Evolutionary conservation across 2,329 filamentous ascomycete species (phyloP).

Genomic region (Periconia sp.): DNA sequence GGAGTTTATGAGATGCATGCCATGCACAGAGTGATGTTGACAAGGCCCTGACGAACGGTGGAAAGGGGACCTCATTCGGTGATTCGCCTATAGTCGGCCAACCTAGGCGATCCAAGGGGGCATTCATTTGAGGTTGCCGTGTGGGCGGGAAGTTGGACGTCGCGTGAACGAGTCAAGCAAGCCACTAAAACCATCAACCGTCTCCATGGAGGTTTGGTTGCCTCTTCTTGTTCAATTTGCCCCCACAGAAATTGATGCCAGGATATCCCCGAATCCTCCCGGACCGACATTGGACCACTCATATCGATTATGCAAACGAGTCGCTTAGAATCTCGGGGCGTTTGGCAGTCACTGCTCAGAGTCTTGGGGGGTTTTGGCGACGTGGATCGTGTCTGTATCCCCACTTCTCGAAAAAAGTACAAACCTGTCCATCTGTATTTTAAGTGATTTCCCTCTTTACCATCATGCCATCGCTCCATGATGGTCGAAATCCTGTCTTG

Average conservation of each 20-base stretch:
- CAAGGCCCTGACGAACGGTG: not conserved
- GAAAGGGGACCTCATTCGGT: not conserved
- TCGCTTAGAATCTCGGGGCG: not conserved
- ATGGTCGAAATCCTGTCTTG: too few relatives aligned
- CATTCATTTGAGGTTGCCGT: not conserved
- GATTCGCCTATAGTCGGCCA: constrained; percentile 10
- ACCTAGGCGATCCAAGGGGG: not conserved
- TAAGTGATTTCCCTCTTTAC: too few relatives aligned
- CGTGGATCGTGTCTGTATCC: too few relatives aligned
- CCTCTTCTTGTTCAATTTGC: too few relatives aligned
- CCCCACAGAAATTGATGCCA: too few relatives aligned
- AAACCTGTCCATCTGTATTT: too few relatives aligned
- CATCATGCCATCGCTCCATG: too few relatives aligned
- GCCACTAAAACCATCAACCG: not conserved
- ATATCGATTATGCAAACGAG: not conserved
- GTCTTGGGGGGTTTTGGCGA: too few relatives aligned
- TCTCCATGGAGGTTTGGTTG: too few relatives aligned
- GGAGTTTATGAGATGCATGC: not conserved
- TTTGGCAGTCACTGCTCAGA: not conserved
- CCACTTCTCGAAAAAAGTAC: too few relatives aligned
- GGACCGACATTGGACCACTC: not conserved
- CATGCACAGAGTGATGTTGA: not conserved
- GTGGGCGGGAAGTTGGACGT: not conserved
- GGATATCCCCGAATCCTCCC: not conserved
- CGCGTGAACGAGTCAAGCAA: not conserved